Conservation (phyloP, 805 yeast species). For the Barnettozyma populi region DNA sequence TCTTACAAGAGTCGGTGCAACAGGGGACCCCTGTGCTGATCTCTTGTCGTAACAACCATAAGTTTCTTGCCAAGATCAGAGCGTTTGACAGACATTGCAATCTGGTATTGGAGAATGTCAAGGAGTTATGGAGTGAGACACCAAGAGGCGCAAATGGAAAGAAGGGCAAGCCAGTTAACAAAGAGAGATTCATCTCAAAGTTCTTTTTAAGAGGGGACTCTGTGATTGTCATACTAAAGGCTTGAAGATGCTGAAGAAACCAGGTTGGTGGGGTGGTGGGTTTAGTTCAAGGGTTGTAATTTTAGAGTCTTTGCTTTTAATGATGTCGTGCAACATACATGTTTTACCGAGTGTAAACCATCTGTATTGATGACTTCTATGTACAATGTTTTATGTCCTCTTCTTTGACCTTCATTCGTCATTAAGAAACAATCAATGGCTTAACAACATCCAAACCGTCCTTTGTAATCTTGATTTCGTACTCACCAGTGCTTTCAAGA, state of each 20-base stretch:
- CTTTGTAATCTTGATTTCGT: slow-evolving; percentile 14
- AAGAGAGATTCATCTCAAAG: slow-evolving; percentile 80
- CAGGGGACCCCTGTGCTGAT: slow-evolving; percentile 74
- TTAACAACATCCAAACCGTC: slow-evolving; percentile 14
- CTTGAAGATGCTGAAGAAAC: slow-evolving; percentile 11
- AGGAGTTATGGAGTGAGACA: slow-evolving; percentile 73
- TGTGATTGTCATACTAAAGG: slow-evolving; percentile 73
- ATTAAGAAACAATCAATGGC: slow-evolving; percentile 12
- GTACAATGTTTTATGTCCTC: neutral
- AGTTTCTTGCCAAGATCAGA: slow-evolving; percentile 80
- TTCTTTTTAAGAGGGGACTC: slow-evolving; percentile 94
- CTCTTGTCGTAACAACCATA: slow-evolving; percentile 89
- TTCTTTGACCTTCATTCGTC: neutral
- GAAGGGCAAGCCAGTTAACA: slow-evolving; percentile 57
- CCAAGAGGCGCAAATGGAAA: slow-evolving; percentile 63
- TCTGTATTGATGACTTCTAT: neutral
- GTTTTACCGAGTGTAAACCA: neutral
- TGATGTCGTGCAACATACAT: neutral
- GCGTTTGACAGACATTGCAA: slow-evolving; percentile 97
- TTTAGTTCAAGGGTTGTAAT: neutral
- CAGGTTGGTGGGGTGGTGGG: neutral
- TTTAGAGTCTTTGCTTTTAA: neutral
- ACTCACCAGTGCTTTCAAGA: slow-evolving; percentile 16
- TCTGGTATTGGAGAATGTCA: slow-evolving; percentile 86
- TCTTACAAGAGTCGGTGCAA: slow-evolving; percentile 78